Evolutionary conservation across 148 eudicot genomes (phyloP).

Genomic region (Heliamphora exappendiculata): DNA sequence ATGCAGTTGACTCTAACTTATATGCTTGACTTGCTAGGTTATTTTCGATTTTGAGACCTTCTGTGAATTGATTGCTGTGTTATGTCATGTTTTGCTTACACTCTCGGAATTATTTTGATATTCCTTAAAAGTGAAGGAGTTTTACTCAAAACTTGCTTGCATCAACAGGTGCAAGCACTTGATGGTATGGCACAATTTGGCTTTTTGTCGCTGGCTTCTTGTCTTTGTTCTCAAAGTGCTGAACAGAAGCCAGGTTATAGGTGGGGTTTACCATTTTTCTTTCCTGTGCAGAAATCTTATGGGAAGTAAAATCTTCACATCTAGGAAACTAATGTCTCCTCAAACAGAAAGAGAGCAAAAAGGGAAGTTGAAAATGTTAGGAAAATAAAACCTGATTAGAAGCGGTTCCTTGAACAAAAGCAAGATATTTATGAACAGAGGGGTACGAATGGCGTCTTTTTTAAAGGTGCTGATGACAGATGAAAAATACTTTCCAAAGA

Average conservation of each 20-base stretch:
- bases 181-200: neutral
- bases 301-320: neutral
- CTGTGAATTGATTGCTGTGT: neutral
- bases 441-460: neutral
- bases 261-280: neutral
- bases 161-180: neutral
- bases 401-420: neutral
- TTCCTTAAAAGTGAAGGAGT: neutral
- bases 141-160: neutral
- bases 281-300: neutral
- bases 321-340: neutral
- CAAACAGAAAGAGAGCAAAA: neutral
- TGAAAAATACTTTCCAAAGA: neutral
- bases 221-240: neutral
- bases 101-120: neutral
- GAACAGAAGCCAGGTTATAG: neutral
- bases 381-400: neutral
- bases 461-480: neutral
- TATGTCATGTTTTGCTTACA: neutral
- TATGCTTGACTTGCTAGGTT: neutral
- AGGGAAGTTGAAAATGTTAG: neutral
- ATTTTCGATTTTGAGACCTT: neutral
- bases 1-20: neutral
- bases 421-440: neutral
- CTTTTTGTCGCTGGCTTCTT: neutral